A percentile compares a stretch with the other conserved stretches of the same genome.
Evolutionary conservation across 768 basidiomycete genomes (phyloP).

Genomic region (Clathrus columnatus): DNA sequence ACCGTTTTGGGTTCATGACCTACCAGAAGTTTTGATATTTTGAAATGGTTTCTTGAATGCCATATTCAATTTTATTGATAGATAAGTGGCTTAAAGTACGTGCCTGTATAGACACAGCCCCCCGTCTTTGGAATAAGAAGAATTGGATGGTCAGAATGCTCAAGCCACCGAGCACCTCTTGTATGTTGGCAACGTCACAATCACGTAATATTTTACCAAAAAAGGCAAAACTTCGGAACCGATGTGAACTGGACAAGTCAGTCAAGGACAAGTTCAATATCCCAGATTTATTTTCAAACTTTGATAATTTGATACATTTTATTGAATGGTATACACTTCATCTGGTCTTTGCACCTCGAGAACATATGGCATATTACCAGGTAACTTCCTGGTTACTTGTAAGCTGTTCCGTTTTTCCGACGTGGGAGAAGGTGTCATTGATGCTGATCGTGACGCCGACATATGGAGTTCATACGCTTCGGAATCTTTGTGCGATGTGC

Average conservation of each 20-base stretch:
- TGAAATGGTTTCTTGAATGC: slow-evolving; percentile 66
- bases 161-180: too few species aligned
- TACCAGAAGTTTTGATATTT: slow-evolving; percentile 59
- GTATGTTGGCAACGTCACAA: too few species aligned
- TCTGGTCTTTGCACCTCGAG: neutral
- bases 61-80: too few species aligned
- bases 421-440: neutral
- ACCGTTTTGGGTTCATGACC: neutral
- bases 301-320: neutral
- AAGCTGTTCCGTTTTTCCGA: neutral
- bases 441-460: neutral
- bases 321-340: neutral
- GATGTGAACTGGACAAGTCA: too few species aligned
- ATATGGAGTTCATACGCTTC: neutral
- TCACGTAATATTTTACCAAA: too few species aligned
- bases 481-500: neutral
- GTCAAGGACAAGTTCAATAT: too few species aligned
- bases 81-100: too few species aligned
- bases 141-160: too few species aligned
- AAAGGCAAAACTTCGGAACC: too few species aligned
- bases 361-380: neutral
- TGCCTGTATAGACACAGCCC: too few species aligned
- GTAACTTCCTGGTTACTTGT: neutral
- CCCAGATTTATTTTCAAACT: too few species aligned
- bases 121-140: too few species aligned